Evolutionary conservation across 1,284 basidiomycete genomes (phyloP).

Genomic region (Inonotus obliquus): DNA sequence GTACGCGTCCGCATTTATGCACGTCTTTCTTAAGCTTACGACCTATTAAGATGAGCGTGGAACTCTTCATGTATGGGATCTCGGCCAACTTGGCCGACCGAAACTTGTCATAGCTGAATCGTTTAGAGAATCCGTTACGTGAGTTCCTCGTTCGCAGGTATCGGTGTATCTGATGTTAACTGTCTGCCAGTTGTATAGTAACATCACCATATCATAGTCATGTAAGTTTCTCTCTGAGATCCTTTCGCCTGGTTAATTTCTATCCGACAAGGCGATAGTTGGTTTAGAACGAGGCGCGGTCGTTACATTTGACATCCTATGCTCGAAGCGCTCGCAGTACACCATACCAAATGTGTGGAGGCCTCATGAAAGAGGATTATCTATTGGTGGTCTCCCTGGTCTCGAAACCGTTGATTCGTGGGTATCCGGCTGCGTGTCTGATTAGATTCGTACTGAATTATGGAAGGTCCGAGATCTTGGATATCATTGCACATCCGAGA

Average conservation of each 20-base stretch:
- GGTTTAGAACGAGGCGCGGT: constrained; percentile 54
- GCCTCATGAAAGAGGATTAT: constrained; percentile 64
- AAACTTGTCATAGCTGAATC: constrained; percentile 48
- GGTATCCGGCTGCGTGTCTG: constrained; percentile 15
- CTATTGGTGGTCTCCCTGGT: constrained; percentile 50
- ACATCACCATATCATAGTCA: constrained; percentile 75
- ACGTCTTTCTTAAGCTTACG: not conserved
- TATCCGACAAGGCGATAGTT: constrained; percentile 50
- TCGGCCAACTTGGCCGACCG: constrained; percentile 50
- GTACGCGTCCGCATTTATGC: constrained; percentile 35
- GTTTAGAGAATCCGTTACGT: constrained; percentile 48
- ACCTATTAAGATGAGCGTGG: constrained; percentile 55
- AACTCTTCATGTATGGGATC: constrained; percentile 66
- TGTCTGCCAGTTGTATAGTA: constrained; percentile 44
- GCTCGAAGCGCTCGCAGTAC: constrained; percentile 60
- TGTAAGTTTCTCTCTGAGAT: constrained; percentile 33
- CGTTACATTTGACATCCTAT: constrained; percentile 67
- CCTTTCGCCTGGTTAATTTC: not conserved
- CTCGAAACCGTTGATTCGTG: constrained; percentile 39
- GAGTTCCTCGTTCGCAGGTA: constrained; percentile 24
- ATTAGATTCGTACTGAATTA: not conserved
- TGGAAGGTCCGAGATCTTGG: constrained; percentile 31
- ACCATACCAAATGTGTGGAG: constrained; percentile 73
- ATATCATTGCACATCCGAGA: constrained; percentile 71
- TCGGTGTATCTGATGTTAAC: constrained; percentile 9